A percentile compares a stretch with the other conserved stretches of the same genome.
Evolutionary conservation across 2,329 filamentous ascomycete species (phyloP).

Genomic region (Fusarium sp.): DNA sequence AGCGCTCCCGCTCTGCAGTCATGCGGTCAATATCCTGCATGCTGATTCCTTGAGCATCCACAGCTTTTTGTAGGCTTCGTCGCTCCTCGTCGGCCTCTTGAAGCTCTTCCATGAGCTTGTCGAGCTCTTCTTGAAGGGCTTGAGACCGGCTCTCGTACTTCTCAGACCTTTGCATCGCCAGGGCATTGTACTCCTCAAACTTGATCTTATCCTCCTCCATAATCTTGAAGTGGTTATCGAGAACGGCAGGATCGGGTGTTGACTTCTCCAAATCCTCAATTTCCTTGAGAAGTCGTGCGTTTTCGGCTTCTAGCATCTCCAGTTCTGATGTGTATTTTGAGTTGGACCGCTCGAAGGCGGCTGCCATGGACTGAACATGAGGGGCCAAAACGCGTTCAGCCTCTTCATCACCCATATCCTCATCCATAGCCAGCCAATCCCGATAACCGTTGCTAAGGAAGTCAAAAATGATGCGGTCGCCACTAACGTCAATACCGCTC

Average conservation of each 20-base stretch:
- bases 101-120: constrained; percentile 80
- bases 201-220: constrained; percentile 95
- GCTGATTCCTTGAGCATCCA: constrained; percentile 93
- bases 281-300: constrained; percentile 82
- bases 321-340: constrained; percentile 87
- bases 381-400: constrained; percentile 82
- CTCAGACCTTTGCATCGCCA: constrained; percentile 85
- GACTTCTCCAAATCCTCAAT: constrained; percentile 91
- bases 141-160: constrained; percentile 87
- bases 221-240: constrained; percentile 92
- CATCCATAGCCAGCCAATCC: constrained; percentile 93
- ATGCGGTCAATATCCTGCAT: constrained; percentile 99
- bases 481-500: constrained; percentile 85
- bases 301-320: constrained; percentile 86
- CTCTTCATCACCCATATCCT: constrained; percentile 87
- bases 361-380: constrained; percentile 88
- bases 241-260: constrained; percentile 82
- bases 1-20: constrained; percentile 91
- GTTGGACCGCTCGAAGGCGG: constrained; percentile 87
- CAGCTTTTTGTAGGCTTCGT: constrained; percentile 80
- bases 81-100: constrained; percentile 86
- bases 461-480: constrained; percentile 93
- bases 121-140: constrained; percentile 86
- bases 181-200: constrained; percentile 93
- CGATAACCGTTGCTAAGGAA: constrained; percentile 91